Conservation (phyloP, 768 basidiomycete genomes). For the Suillus fuscotomentosus region DNA sequence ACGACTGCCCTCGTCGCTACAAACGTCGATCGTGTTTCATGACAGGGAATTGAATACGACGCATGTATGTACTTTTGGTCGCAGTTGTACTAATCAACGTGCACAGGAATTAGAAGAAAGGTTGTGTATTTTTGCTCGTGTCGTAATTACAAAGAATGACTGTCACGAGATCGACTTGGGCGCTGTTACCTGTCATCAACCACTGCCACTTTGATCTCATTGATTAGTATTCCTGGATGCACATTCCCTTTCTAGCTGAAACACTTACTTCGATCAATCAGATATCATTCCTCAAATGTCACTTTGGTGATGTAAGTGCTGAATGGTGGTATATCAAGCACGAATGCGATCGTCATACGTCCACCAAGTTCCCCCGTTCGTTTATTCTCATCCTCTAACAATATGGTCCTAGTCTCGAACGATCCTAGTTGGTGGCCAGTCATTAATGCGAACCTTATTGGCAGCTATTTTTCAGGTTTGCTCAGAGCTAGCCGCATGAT, state of each 20-base stretch:
- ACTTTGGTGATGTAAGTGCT: background rate
- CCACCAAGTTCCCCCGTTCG: background rate
- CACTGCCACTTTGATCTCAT: background rate
- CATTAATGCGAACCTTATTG: background rate
- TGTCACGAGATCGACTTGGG: background rate
- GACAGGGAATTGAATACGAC: background rate
- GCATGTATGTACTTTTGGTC: background rate
- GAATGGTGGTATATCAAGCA: background rate
- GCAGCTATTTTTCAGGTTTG: background rate
- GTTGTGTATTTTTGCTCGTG: background rate
- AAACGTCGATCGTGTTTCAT: background rate
- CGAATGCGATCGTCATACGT: background rate
- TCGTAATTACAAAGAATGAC: background rate
- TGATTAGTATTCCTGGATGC: background rate
- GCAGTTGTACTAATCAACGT: background rate
- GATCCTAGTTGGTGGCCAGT: background rate
- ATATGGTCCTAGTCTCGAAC: background rate
- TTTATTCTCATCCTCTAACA: background rate
- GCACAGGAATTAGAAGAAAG: background rate
- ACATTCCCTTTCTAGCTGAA: background rate
- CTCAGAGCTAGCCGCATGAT: background rate
- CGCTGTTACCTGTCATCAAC: background rate
- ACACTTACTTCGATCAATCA: background rate
- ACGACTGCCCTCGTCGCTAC: no score
- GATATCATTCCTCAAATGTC: background rate